Percentiles rank a stretch among this genome's conserved stretches.
These are phyloP conservation scores for Penicillium angulare DNA, from an alignment of 495 filamentous ascomycete species.

Conservation along the genomic window DNA sequence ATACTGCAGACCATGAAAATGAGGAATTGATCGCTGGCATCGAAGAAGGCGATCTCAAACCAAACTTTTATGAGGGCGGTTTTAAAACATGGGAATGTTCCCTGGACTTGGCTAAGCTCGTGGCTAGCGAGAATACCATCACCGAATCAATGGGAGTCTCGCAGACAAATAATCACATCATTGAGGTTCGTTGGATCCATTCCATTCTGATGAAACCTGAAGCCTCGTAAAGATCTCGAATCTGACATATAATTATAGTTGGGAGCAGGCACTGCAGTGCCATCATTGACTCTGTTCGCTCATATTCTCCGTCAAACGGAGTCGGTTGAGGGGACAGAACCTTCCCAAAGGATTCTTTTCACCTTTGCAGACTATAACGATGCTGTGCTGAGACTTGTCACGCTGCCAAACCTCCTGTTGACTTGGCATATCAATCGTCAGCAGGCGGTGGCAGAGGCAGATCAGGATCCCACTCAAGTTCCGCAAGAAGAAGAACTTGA, in stretches of 20 bases:
- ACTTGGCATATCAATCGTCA: slow-evolving; percentile 59
- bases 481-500: slow-evolving; percentile 67
- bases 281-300: slow-evolving; percentile 74
- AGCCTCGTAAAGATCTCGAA: no score
- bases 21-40: slow-evolving; percentile 54
- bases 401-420: slow-evolving; percentile 82
- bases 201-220: no score
- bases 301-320: slow-evolving; percentile 52
- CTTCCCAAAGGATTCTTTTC: slow-evolving; percentile 50
- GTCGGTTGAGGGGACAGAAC: slow-evolving; percentile 10
- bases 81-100: slow-evolving; percentile 99
- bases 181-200: slow-evolving; percentile 76
- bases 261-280: slow-evolving; percentile 87
- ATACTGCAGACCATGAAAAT: slow-evolving; percentile 48
- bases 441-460: slow-evolving; percentile 14
- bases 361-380: slow-evolving; percentile 89
- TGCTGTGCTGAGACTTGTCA: slow-evolving; percentile 80
- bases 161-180: slow-evolving; percentile 51
- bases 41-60: slow-evolving; percentile 80
- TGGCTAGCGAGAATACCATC: slow-evolving; percentile 16
- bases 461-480: slow-evolving; percentile 1
- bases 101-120: slow-evolving; percentile 75
- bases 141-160: slow-evolving; percentile 19
- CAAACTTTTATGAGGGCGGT: slow-evolving; percentile 94
- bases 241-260: no score